phyloP scores from a whole-genome alignment of 2,329 filamentous ascomycete species.

The Ceratocystiopsis brevicomis region DNA sequence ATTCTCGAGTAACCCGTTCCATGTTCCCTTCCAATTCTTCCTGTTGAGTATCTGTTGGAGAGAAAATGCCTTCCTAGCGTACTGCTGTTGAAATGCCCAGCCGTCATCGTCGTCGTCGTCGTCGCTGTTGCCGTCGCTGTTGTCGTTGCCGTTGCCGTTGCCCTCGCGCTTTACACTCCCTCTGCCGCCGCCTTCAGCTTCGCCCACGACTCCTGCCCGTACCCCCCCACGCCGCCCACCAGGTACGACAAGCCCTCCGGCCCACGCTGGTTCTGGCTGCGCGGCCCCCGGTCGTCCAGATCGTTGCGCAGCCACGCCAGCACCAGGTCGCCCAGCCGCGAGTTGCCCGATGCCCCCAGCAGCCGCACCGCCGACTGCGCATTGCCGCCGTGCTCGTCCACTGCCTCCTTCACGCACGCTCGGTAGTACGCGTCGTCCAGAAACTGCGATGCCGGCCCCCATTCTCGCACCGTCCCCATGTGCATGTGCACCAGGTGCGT shows the following conservation, averaged over 20 bases:
- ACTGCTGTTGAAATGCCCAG: too few species aligned
- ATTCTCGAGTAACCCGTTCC: constrained; percentile 12
- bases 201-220: constrained; percentile 28
- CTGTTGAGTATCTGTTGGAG: constrained; percentile 6
- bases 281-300: constrained; percentile 57
- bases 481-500: constrained; percentile 95
- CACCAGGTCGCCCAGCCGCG: constrained; percentile 69
- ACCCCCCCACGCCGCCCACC: constrained; percentile 34
- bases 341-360: constrained; percentile 44
- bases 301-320: constrained; percentile 74
- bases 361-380: constrained; percentile 4
- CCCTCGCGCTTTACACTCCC: background rate
- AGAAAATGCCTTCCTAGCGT: background rate
- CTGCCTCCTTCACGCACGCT: constrained; percentile 2
- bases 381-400: constrained; percentile 3
- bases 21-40: too few species aligned
- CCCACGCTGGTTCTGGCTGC: constrained; percentile 35
- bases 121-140: too few species aligned
- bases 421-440: constrained; percentile 18
- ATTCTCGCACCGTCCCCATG: constrained; percentile 70
- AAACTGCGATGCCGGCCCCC: constrained; percentile 56
- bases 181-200: constrained; percentile 1
- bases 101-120: too few species aligned
- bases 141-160: too few species aligned
- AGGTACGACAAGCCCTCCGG: constrained; percentile 47